Conservation (phyloP, 1,139 yeast genomes). For the Sugiyamaella castrensis region DNA sequence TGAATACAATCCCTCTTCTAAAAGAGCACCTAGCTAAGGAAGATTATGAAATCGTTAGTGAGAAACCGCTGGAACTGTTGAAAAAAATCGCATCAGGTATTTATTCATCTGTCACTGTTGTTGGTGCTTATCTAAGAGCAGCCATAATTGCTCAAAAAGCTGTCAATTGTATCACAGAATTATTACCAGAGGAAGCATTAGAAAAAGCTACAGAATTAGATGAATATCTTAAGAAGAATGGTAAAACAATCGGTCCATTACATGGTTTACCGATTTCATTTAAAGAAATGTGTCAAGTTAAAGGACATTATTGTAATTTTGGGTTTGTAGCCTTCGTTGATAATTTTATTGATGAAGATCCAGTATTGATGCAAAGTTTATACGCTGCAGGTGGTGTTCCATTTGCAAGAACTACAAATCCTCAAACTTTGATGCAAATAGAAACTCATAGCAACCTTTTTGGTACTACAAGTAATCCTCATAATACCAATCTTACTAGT, state of each 20-base stretch:
- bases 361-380: conserved; percentile 42
- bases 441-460: conserved; percentile 48
- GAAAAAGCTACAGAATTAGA: conserved; percentile 54
- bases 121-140: conserved; percentile 46
- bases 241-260: conserved; percentile 57
- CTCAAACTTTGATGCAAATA: conserved; percentile 53
- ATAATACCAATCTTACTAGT: conserved; percentile 44
- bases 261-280: conserved; percentile 53
- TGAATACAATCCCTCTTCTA: conserved; percentile 30
- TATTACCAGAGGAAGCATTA: conserved; percentile 48
- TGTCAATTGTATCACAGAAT: conserved; percentile 56
- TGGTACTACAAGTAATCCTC: conserved; percentile 51
- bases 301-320: conserved; percentile 44
- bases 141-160: conserved; percentile 59
- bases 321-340: conserved; percentile 41
- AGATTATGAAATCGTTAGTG: conserved; percentile 33
- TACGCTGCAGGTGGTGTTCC: conserved; percentile 52
- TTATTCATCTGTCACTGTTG: conserved; percentile 25
- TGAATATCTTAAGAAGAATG: conserved; percentile 48
- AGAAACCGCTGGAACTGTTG: conserved; percentile 36
- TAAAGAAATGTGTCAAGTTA: conserved; percentile 49
- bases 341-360: conserved; percentile 30
- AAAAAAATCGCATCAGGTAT: conserved; percentile 42
- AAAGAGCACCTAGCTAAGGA: conserved; percentile 24
- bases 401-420: conserved; percentile 56